These are phyloP conservation scores for Sporisorium iseilematis-ciliati DNA, from an alignment of 1,284 basidiomycete species.

Conservation along the genomic window DNA sequence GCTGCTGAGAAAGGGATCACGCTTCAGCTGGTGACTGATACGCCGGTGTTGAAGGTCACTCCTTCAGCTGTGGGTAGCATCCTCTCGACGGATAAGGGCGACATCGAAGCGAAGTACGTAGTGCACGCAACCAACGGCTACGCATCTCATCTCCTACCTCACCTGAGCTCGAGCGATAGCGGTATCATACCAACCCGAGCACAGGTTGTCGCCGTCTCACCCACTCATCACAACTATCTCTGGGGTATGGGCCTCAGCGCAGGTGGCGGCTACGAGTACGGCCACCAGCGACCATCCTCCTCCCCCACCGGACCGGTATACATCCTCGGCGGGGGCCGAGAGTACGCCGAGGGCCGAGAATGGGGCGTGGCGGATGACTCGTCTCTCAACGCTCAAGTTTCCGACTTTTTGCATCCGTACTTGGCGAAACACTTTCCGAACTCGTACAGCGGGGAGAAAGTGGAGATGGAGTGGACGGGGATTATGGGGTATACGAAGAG, in stretches of 20 bases:
- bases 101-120: constrained; percentile 75
- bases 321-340: constrained; percentile 80
- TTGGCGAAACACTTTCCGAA: constrained; percentile 71
- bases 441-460: constrained; percentile 72
- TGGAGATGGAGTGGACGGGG: constrained; percentile 78
- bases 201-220: constrained; percentile 78
- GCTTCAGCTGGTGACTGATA: constrained; percentile 33
- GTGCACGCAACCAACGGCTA: constrained; percentile 86
- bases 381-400: constrained; percentile 73
- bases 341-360: constrained; percentile 73
- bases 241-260: constrained; percentile 49
- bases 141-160: constrained; percentile 77
- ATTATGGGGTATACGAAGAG: constrained; percentile 82
- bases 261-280: constrained; percentile 78
- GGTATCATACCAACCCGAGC: constrained; percentile 79
- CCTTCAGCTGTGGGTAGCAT: not conserved
- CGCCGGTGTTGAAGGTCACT: constrained; percentile 21
- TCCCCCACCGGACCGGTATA: constrained; percentile 70
- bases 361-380: constrained; percentile 77
- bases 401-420: constrained; percentile 60
- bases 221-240: constrained; percentile 62
- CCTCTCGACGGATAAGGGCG: constrained; percentile 5
- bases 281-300: constrained; percentile 77
- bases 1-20: constrained; percentile 21
- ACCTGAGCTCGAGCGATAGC: constrained; percentile 72